Base-by-base conservation (phyloP, 805 yeast genomes). In the Lachancea fermentati region DNA sequence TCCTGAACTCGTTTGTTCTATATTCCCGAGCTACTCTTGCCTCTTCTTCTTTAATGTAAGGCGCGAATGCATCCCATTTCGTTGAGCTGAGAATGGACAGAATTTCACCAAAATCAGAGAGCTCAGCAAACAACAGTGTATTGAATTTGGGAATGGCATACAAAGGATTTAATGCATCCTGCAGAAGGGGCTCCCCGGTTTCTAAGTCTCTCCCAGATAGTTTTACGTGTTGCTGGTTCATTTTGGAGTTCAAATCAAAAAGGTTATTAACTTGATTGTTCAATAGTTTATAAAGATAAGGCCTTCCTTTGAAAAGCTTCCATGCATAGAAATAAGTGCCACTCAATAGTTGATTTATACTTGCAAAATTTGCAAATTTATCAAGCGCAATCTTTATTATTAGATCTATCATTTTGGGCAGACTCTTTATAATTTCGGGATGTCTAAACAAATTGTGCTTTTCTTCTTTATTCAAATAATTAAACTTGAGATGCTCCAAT, bases 291-390 rank as follows among this genome's bases (percentile, higher is more conserved):
- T 70, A 47, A 15, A 78, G 50, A 33, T 64, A 69, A 4, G 57
- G 57, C 37, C 73, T 75, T 0, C 76, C 73, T 45, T 76, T 78
- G 16, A 71, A 63, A 30, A 76, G 62, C 55, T 79, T 69, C 86
- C 86, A 80, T 0, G 84, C 78, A 52, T 76, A 77, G 51, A 76
- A 80, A 50, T 78, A 77, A 32, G 72, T 61, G n/a, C 69, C 67
- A 34, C 80, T 72, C 41, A 80, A 58, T 25, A 65, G 57, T 14
- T 71, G 63, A 37, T 66, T 55, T 11, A 69, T 62, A 19, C 60
- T 56, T 4, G 63, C 48, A 22, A 64, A 54, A 18, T 47, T 45
- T 31, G 58, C 60, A 37, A 60, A 51, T 26, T 59, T 66, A n/a
- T 48, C 53, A 35, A 54, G 43, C 8, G 60, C 39, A 5, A 46